These are phyloP conservation scores for Mucor racemosus DNA, from an alignment of 371 early-diverging fungal species.

Conservation along the genomic window DNA sequence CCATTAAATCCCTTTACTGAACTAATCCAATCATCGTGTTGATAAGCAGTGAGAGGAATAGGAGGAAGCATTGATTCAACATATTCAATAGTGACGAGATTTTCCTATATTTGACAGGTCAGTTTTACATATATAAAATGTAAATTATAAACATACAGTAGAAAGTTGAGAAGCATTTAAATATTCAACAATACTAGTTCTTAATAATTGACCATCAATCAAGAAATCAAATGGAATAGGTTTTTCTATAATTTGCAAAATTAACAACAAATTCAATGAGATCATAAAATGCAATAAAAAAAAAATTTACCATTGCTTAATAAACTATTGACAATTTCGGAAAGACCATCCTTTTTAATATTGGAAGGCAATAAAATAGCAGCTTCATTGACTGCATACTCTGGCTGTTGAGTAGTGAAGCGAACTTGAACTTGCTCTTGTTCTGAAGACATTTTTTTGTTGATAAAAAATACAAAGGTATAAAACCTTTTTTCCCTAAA, in stretches of 20 bases:
- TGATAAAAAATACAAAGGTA: constrained; percentile 11
- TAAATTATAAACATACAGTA: constrained; percentile 55
- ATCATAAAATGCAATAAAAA: neutral
- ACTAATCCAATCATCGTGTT: constrained; percentile 96
- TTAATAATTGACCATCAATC: constrained; percentile 85
- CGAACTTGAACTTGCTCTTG: constrained; percentile 86
- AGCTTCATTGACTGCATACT: constrained; percentile 80
- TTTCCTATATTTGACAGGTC: constrained; percentile 62
- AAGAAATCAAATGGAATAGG: constrained; percentile 93
- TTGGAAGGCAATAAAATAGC: constrained; percentile 85
- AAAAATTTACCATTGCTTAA: constrained; percentile 56
- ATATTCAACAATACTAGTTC: constrained; percentile 77
- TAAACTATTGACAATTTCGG: constrained; percentile 91
- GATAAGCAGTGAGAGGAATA: constrained; percentile 69
- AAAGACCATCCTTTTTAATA: constrained; percentile 85
- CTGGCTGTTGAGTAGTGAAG: constrained; percentile 74
- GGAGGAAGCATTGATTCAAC: constrained; percentile 91
- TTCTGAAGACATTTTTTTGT: constrained; percentile 33
- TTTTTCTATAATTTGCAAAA: constrained; percentile 53
- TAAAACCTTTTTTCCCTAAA: constrained; percentile 2
- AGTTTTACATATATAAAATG: neutral
- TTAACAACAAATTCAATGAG: neutral
- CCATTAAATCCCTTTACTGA: constrained; percentile 61
- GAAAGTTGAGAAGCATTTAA: constrained; percentile 73
- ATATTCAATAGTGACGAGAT: constrained; percentile 87